Evolutionary conservation across 805 yeast genomes (phyloP).

Genomic region (Hanseniaspora taiwanica): DNA sequence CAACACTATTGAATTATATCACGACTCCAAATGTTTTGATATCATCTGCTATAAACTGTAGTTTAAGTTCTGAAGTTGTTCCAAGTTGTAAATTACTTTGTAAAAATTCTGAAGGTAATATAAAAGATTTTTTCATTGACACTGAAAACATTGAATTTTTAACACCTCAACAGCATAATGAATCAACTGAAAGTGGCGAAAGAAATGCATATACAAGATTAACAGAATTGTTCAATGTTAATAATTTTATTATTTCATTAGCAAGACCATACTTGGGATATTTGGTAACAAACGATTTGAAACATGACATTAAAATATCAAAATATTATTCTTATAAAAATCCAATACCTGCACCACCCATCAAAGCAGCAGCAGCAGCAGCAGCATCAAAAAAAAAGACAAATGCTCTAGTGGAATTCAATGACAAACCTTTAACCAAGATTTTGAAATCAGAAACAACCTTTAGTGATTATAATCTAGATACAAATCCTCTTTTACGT

Average conservation of each 20-base stretch:
- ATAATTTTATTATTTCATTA: slow-evolving; percentile 79
- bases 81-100: slow-evolving; percentile 43
- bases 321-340: slow-evolving; percentile 25
- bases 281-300: slow-evolving; percentile 66
- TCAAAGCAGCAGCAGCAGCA: slow-evolving; percentile 3
- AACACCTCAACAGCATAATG: slow-evolving; percentile 18
- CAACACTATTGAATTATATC: slow-evolving; percentile 69
- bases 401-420: too few relatives aligned
- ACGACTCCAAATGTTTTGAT: slow-evolving; percentile 88
- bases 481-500: slow-evolving; percentile 17
- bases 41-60: slow-evolving; percentile 81
- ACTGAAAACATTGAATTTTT: slow-evolving; percentile 17
- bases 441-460: slow-evolving; percentile 1
- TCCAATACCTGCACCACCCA: slow-evolving; percentile 16
- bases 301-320: slow-evolving; percentile 42
- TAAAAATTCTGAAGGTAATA: slow-evolving; percentile 48
- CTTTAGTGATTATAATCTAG: slow-evolving; percentile 3
- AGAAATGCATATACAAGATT: slow-evolving; percentile 70
- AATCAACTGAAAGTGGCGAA: slow-evolving; percentile 34
- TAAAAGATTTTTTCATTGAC: slow-evolving; percentile 38
- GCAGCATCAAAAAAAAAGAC: not conserved
- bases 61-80: slow-evolving; percentile 60
- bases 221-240: slow-evolving; percentile 88
- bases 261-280: slow-evolving; percentile 95
- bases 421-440: too few relatives aligned